These are phyloP conservation scores for Lodderomyces theae DNA, from an alignment of 1,139 yeast genomes.

Conservation along the genomic window DNA sequence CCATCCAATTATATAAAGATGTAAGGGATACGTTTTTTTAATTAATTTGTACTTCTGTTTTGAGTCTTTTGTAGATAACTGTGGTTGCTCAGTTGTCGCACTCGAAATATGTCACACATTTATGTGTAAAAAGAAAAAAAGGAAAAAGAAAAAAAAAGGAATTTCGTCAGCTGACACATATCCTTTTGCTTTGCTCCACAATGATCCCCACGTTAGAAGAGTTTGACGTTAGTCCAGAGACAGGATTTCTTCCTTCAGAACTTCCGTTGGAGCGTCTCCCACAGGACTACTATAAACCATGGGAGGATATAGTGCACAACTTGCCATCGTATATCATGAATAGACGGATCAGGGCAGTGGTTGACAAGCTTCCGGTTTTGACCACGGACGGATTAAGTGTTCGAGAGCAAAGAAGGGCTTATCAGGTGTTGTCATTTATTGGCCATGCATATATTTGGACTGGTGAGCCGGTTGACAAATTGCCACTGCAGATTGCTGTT, in stretches of 20 bases:
- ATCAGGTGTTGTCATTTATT: constrained; percentile 71
- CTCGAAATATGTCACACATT: no score
- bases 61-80: no score
- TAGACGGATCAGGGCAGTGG: constrained; percentile 52
- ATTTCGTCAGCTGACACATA: background rate
- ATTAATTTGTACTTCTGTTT: no score
- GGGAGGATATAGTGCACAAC: constrained; percentile 70
- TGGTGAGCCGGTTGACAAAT: constrained; percentile 58
- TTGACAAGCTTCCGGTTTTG: constrained; percentile 61
- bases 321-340: constrained; percentile 75
- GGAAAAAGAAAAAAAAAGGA: background rate
- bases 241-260: constrained; percentile 77
- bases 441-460: constrained; percentile 93
- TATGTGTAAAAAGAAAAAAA: no score
- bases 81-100: no score
- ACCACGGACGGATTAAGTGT: constrained; percentile 43
- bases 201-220: constrained; percentile 36
- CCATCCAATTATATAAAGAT: constrained; percentile 91
- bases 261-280: constrained; percentile 64
- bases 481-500: constrained; percentile 66
- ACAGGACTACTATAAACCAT: constrained; percentile 61
- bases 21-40: no score
- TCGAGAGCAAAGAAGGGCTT: constrained; percentile 72
- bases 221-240: constrained; percentile 63
- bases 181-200: background rate